phyloP scores from a whole-genome alignment of 2,329 filamentous ascomycete genomes.

The Dryadomyces quercivorus region DNA sequence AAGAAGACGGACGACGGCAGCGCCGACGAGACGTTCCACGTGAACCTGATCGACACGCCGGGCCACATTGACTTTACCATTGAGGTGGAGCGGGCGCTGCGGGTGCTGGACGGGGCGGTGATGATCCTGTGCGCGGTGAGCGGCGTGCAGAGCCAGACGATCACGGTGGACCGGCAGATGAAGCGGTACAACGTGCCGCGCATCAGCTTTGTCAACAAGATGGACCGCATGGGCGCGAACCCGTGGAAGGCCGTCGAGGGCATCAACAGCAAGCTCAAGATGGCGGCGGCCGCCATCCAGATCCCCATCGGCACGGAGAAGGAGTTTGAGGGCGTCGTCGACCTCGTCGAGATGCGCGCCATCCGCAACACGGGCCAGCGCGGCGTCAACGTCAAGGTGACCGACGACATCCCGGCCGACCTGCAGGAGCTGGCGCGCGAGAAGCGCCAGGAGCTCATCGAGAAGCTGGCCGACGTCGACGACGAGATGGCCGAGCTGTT shows the following conservation, averaged over 20 bases:
- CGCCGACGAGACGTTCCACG: slow-evolving; percentile 83
- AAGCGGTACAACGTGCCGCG: slow-evolving; percentile 93
- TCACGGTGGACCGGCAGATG: slow-evolving; percentile 98
- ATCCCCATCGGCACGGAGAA: slow-evolving; percentile 90
- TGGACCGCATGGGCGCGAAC: slow-evolving; percentile 98
- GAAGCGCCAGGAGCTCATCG: slow-evolving; percentile 75
- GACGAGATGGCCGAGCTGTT: slow-evolving; percentile 96
- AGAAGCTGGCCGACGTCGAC: slow-evolving; percentile 93
- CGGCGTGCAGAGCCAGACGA: slow-evolving; percentile 94
- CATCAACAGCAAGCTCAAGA: slow-evolving; percentile 92
- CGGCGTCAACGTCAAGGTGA: slow-evolving; percentile 64
- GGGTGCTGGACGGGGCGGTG: slow-evolving; percentile 90
- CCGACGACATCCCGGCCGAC: slow-evolving; percentile 73
- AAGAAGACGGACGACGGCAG: slow-evolving; percentile 54
- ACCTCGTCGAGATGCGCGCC: slow-evolving; percentile 82
- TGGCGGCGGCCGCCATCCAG: slow-evolving; percentile 85
- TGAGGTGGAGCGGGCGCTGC: slow-evolving; percentile 88
- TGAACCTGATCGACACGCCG: slow-evolving; percentile 97
- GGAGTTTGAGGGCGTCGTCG: slow-evolving; percentile 82
- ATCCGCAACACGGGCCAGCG: slow-evolving; percentile 82
- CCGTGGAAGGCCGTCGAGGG: slow-evolving; percentile 96
- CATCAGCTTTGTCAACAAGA: slow-evolving; percentile 97
- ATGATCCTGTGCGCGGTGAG: slow-evolving; percentile 98
- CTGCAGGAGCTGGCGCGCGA: slow-evolving; percentile 65
- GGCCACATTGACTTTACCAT: slow-evolving; percentile 99